A percentile compares a stretch with the other conserved stretches of the same genome.
Evolutionary conservation across 2,329 filamentous ascomycete genomes (phyloP).

Genomic region (Atkinsonella texensis): DNA sequence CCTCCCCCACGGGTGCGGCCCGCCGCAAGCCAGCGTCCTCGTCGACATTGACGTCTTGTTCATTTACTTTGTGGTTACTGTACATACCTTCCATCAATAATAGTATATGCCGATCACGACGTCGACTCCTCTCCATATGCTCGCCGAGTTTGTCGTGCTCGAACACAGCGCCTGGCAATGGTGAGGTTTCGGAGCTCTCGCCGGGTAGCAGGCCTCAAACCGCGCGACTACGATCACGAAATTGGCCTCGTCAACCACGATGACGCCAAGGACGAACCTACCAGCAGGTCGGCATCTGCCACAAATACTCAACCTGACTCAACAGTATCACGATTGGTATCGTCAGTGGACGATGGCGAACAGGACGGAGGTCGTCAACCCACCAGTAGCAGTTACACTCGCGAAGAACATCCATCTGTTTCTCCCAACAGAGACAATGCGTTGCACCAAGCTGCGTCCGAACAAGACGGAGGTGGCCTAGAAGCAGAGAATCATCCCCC

Average conservation of each 20-base stretch:
- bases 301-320: slow-evolving; percentile 1
- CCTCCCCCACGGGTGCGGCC: background rate
- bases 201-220: slow-evolving; percentile 41
- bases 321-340: slow-evolving; percentile 9
- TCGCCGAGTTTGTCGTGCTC: slow-evolving; percentile 9
- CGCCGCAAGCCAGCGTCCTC: background rate
- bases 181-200: slow-evolving; percentile 36
- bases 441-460: background rate
- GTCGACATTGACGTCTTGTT: background rate
- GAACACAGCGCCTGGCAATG: slow-evolving; percentile 14
- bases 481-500: slow-evolving; percentile 1
- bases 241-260: slow-evolving; percentile 55
- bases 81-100: background rate
- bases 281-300: slow-evolving; percentile 10
- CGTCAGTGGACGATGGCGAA: slow-evolving; percentile 4
- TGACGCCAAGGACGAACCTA: slow-evolving; percentile 9
- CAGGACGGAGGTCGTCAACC: background rate
- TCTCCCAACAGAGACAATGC: background rate
- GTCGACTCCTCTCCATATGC: background rate
- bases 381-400: background rate
- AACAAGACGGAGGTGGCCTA: slow-evolving; percentile 1
- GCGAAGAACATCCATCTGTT: background rate
- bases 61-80: background rate
- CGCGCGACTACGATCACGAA: slow-evolving; percentile 57
- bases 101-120: background rate